Conservation (phyloP, 164 flowering plant genomes). For the Piper longum region DNA sequence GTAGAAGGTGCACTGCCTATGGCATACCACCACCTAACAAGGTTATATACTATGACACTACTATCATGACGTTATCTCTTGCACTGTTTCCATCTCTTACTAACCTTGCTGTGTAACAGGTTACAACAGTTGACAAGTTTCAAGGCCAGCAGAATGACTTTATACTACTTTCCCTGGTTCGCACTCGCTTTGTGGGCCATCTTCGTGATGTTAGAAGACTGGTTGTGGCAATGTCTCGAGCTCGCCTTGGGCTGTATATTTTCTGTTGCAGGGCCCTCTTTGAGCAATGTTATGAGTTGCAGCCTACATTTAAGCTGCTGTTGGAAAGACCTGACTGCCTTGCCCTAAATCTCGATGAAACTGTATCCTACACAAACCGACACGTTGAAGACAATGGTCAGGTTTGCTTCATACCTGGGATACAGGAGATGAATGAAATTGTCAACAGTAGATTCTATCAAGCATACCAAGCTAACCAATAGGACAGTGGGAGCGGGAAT, state of each 20-base stretch:
- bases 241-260: constrained; percentile 82
- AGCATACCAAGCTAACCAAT: constrained; percentile 33
- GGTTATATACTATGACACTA: constrained; percentile 16
- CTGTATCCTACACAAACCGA: constrained; percentile 44
- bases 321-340: constrained; percentile 84
- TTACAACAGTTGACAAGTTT: constrained; percentile 92
- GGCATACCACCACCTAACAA: constrained; percentile 83
- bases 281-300: constrained; percentile 95
- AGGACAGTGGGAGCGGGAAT: too few species aligned
- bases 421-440: constrained; percentile 60
- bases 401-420: constrained; percentile 37
- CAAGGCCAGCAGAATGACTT: constrained; percentile 99
- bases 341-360: constrained; percentile 57
- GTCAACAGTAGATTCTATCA: constrained; percentile 34
- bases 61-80: too few species aligned
- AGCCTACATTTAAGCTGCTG: constrained; percentile 75
- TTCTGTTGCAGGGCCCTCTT: constrained; percentile 83
- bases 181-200: constrained; percentile 94
- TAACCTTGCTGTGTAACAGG: constrained; percentile 23
- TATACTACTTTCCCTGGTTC: constrained; percentile 82
- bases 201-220: constrained; percentile 98
- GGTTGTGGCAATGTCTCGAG: constrained; percentile 99
- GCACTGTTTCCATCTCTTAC: too few species aligned
- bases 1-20: constrained; percentile 61
- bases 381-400: constrained; percentile 55